Base-by-base conservation (phyloP, 805 yeast genomes). In the Candida tallmaniae region DNA sequence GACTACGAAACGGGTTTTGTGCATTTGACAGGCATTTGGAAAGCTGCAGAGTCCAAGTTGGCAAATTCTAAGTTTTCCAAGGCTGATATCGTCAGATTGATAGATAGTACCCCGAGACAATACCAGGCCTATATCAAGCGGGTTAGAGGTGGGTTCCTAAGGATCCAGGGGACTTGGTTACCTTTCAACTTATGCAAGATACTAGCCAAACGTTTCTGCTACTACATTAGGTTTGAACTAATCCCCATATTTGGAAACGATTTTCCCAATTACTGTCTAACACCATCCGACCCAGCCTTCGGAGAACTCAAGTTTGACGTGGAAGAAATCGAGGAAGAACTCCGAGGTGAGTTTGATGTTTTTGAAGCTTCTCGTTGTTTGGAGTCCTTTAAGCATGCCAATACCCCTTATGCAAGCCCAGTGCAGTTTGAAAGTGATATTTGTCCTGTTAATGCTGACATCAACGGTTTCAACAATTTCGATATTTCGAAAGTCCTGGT, bases 91-190 rank as follows among this genome's bases (percentile, higher is more conserved):
- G 84, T 81, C 35, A 79, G 78, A 55, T 61, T 84, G 28, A 62
- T 84, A 21, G 87, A 82, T 50, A 61, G 72, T 4, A 68, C 76
- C 3, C 89, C 89, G 2, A 54, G 49, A 35, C 77, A 77, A 47
- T 65, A 78, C 35, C 85, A 76, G 44, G 74, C 70, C 12, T 72
- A 68, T 27, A 70, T 82, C 35, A 76, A 76, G 47, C 73, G 96
- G 32, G 86, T 88, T 11, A 66, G 96, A 36, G 97, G 97, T 30
- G 97, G 96, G 2, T 86, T 78, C 49, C 70, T 88, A 44, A 87
- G 87, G 64, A 86, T 89, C 45, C 97, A 88, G 61, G 97, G 97
- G 4, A 86, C 96, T 6, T 89, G 96, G 96, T 60, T 87, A 25
- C 90, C 95, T 2, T 81, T 60, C 50, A 73, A 71, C 7, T 65